Conservation (phyloP, 139 green algal species). For the Chlamydomonas asymmetrica region DNA sequence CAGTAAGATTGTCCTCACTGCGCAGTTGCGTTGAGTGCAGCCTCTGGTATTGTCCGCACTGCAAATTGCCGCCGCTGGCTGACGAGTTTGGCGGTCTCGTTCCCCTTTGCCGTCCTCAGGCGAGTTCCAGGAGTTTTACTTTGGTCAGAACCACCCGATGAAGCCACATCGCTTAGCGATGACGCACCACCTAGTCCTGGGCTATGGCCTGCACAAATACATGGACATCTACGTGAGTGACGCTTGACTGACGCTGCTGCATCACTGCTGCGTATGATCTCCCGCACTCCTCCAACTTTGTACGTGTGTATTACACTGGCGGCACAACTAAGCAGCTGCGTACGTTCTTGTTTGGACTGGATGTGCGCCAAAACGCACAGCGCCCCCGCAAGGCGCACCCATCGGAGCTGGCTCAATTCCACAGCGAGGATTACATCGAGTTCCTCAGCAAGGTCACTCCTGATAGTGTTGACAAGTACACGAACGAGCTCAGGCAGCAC, state of each 20-base stretch:
- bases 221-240: conserved; percentile 87
- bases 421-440: conserved; percentile 82
- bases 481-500: conserved; percentile 61
- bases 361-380: too few species aligned
- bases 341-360: too few species aligned
- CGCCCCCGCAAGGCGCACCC: conserved; percentile 74
- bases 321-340: background rate
- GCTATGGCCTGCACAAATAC: conserved; percentile 91
- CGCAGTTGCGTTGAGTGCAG: background rate
- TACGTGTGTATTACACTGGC: background rate
- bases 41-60: background rate
- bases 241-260: too few species aligned
- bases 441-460: conserved; percentile 81
- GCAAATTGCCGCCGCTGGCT: too few species aligned
- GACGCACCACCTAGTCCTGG: conserved; percentile 92
- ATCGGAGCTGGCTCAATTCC: conserved; percentile 87
- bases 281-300: background rate
- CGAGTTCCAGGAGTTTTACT: conserved; percentile 88
- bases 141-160: conserved; percentile 97
- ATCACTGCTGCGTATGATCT: background rate
- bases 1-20: conserved; percentile 48
- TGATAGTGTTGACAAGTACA: conserved; percentile 49
- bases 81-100: too few species aligned
- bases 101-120: conserved; percentile 28
- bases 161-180: conserved; percentile 95